Evolutionary conservation across 2,329 filamentous ascomycete genomes (phyloP).

Genomic region (Clonostachys rosea): DNA sequence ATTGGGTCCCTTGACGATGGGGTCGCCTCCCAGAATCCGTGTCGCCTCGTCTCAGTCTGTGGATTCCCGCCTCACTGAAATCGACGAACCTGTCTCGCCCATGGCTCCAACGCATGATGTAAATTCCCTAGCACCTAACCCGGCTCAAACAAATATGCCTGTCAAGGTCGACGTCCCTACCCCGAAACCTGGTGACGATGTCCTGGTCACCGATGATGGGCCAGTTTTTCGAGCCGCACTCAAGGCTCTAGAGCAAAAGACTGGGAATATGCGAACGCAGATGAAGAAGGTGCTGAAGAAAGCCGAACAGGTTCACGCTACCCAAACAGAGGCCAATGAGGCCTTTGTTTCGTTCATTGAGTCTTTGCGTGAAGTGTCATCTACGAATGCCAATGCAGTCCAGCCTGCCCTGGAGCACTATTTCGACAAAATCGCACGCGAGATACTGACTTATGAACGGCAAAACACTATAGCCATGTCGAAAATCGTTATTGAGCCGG

Average conservation of each 20-base stretch:
- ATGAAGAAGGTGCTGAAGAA: slow-evolving; percentile 96
- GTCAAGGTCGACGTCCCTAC: slow-evolving; percentile 87
- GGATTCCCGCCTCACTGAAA: slow-evolving; percentile 74
- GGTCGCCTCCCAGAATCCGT: slow-evolving; percentile 70
- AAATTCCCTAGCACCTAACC: slow-evolving; percentile 15
- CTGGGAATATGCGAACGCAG: slow-evolving; percentile 83
- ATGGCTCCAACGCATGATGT: slow-evolving; percentile 30
- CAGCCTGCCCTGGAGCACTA: slow-evolving; percentile 96
- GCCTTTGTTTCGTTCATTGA: slow-evolving; percentile 79
- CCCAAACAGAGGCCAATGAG: slow-evolving; percentile 82
- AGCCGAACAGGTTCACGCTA: slow-evolving; percentile 80
- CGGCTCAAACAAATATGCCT: slow-evolving; percentile 29
- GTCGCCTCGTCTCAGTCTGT: slow-evolving; percentile 85
- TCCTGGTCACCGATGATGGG: slow-evolving; percentile 82
- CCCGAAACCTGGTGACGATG: slow-evolving; percentile 80
- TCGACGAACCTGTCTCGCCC: slow-evolving; percentile 60
- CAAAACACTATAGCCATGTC: slow-evolving; percentile 82
- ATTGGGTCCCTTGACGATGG: slow-evolving; percentile 68
- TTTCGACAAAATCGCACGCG: slow-evolving; percentile 91
- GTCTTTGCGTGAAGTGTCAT: slow-evolving; percentile 79
- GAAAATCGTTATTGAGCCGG: slow-evolving; percentile 89
- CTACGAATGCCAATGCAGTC: slow-evolving; percentile 93
- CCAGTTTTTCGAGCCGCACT: slow-evolving; percentile 95
- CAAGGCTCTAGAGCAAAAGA: slow-evolving; percentile 94
- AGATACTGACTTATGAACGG: slow-evolving; percentile 83